Percentiles rank a stretch among this genome's conserved stretches.
Evolutionary conservation across 2,329 filamentous ascomycete genomes (phyloP).

Genomic region (Penicillium brevicompactum): DNA sequence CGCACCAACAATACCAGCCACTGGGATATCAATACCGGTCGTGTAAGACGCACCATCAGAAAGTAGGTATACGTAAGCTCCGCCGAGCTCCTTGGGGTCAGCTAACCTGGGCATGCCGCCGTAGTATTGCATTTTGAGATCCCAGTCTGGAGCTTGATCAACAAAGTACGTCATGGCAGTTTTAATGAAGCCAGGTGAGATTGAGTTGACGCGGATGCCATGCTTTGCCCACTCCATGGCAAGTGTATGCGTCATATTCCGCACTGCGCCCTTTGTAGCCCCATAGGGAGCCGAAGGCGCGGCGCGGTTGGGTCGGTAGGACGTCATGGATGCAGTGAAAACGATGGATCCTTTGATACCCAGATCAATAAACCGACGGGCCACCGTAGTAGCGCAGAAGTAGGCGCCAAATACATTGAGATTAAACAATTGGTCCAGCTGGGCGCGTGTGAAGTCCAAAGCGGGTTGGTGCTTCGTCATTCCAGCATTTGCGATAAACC

Average conservation of each 20-base stretch:
- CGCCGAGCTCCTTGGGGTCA: conserved; percentile 56
- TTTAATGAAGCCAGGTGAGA: conserved; percentile 50
- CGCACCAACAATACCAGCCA: conserved; percentile 34
- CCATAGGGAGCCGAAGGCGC: conserved; percentile 55
- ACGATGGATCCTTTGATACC: conserved; percentile 43
- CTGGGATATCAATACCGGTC: conserved; percentile 39
- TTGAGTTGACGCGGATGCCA: conserved; percentile 42
- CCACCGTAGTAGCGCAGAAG: conserved; percentile 33
- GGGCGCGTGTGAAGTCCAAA: conserved; percentile 44
- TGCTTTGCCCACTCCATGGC: conserved; percentile 54
- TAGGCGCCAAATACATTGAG: conserved; percentile 46
- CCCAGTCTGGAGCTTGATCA: conserved; percentile 57
- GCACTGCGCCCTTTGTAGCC: conserved; percentile 48
- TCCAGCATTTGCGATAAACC: conserved; percentile 21
- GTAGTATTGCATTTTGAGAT: conserved; percentile 60
- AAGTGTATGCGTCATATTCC: conserved; percentile 34
- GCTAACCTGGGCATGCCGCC: conserved; percentile 59
- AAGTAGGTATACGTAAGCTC: conserved; percentile 60
- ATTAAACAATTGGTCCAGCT: conserved; percentile 46
- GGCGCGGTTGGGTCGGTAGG: conserved; percentile 53
- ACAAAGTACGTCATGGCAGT: conserved; percentile 55
- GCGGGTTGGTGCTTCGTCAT: conserved; percentile 51
- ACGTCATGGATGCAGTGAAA: conserved; percentile 53
- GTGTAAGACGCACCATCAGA: conserved; percentile 48
- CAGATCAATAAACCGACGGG: conserved; percentile 44